These are phyloP conservation scores for Westerdykella aurantiaca DNA, from an alignment of 2,329 filamentous ascomycete genomes.

Conservation along the genomic window DNA sequence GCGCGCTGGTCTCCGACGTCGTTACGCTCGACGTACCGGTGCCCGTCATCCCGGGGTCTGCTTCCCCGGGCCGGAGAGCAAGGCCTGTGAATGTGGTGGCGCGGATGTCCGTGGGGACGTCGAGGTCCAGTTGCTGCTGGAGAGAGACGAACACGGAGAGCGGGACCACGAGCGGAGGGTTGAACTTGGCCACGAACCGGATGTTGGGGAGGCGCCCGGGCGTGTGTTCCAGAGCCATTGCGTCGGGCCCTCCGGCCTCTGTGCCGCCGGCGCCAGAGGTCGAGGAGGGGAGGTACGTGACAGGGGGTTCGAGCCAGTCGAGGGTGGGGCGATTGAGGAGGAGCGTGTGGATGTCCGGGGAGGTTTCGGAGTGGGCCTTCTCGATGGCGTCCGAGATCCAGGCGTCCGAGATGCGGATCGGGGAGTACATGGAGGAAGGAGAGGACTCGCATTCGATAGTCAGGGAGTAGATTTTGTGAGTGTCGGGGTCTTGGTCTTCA, in stretches of 20 bases:
- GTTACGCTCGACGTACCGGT: constrained; percentile 16
- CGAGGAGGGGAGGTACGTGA: constrained; percentile 46
- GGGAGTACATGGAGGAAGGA: constrained; percentile 46
- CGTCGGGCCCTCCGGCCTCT: constrained; percentile 41
- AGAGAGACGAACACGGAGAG: constrained; percentile 59
- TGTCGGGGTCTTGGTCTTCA: constrained; percentile 34
- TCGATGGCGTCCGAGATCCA: constrained; percentile 68
- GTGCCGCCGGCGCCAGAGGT: constrained; percentile 1
- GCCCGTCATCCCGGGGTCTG: constrained; percentile 51
- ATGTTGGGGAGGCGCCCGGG: constrained; percentile 60
- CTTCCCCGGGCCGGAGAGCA: constrained; percentile 41
- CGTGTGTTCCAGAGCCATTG: constrained; percentile 51
- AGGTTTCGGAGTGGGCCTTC: constrained; percentile 44
- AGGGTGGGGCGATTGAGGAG: constrained; percentile 42
- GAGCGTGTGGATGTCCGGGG: constrained; percentile 37
- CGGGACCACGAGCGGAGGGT: constrained; percentile 67
- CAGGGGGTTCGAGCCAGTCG: constrained; percentile 69
- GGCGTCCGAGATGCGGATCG: constrained; percentile 64
- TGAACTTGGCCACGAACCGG: constrained; percentile 67
- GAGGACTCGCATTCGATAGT: constrained; percentile 58
- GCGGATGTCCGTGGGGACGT: constrained; percentile 52
- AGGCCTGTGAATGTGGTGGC: constrained; percentile 46
- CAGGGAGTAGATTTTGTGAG: constrained; percentile 58
- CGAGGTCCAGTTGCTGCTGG: constrained; percentile 53
- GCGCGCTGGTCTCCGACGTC: constrained; percentile 46